phyloP scores from a whole-genome alignment of 2,329 filamentous ascomycete species.

The Penicillium sp. region DNA sequence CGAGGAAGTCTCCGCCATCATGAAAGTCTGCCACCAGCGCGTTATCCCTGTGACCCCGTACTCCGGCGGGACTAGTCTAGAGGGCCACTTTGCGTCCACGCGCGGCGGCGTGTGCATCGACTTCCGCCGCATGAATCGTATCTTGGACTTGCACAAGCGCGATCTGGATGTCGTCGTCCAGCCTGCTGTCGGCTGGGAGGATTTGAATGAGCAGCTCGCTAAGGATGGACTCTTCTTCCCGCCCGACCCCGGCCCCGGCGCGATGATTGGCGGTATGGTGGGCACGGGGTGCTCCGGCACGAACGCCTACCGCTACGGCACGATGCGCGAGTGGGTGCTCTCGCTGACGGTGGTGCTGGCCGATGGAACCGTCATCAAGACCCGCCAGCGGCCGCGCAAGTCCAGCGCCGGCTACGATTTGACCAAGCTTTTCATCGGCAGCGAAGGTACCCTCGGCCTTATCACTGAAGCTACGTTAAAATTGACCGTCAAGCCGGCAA shows the following conservation, averaged over 20 bases:
- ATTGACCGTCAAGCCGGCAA: constrained; percentile 77
- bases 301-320: constrained; percentile 89
- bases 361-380: constrained; percentile 88
- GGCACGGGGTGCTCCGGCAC: constrained; percentile 66
- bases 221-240: constrained; percentile 84
- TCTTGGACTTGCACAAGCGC: constrained; percentile 74
- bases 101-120: constrained; percentile 82
- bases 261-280: constrained; percentile 79
- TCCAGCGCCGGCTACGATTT: constrained; percentile 90
- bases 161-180: constrained; percentile 77
- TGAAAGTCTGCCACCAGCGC: constrained; percentile 82
- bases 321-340: constrained; percentile 93
- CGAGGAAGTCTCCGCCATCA: constrained; percentile 80
- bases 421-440: constrained; percentile 85
- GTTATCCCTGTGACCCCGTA: constrained; percentile 84
- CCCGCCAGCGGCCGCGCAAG: constrained; percentile 82
- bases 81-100: constrained; percentile 85
- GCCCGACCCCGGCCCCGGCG: constrained; percentile 85
- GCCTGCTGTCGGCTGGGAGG: constrained; percentile 83
- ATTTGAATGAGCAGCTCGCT: constrained; percentile 74
- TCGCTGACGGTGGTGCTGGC: constrained; percentile 84
- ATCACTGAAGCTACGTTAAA: constrained; percentile 91
- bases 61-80: constrained; percentile 83
- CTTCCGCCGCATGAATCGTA: constrained; percentile 81
- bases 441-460: constrained; percentile 86